phyloP scores from a whole-genome alignment of 352 stramenopile species.

The Phytophthora syringae region DNA sequence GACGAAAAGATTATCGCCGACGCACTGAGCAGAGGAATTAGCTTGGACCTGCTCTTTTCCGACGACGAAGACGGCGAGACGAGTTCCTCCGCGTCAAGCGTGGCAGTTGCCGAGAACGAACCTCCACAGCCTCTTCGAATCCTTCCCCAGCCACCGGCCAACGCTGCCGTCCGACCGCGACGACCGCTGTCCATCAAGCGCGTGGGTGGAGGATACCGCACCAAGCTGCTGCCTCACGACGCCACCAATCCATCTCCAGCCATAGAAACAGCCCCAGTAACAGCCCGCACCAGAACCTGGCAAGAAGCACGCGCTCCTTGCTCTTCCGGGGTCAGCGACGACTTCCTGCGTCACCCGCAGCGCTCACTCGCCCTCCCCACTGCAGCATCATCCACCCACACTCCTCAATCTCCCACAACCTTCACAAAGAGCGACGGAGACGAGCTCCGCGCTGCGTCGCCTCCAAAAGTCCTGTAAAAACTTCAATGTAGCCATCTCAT shows the following conservation, averaged over 20 bases:
- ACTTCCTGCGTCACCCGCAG: conserved; percentile 7
- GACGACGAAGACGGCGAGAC: conserved; percentile 41
- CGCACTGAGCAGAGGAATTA: conserved; percentile 44
- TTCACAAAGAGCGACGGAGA: conserved; percentile 4
- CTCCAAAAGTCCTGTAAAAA: conserved; percentile 4
- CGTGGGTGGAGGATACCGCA: conserved; percentile 67
- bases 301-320: conserved; percentile 5
- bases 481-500: conserved; percentile 11
- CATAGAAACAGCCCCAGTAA: background rate
- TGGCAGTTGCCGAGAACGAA: conserved; percentile 1
- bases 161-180: conserved; percentile 6
- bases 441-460: conserved; percentile 11
- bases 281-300: background rate
- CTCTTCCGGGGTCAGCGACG: conserved; percentile 1
- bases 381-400: conserved; percentile 7
- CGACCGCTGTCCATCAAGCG: conserved; percentile 48
- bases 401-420: background rate
- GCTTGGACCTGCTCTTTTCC: conserved; percentile 68
- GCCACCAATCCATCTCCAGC: conserved; percentile 7
- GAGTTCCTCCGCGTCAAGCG: conserved; percentile 17
- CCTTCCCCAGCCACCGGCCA: background rate
- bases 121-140: background rate
- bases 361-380: conserved; percentile 18
- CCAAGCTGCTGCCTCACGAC: conserved; percentile 28
- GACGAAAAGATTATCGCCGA: conserved; percentile 25